These are phyloP conservation scores for Chlorella sp. DNA, from an alignment of 139 green algal genomes.

Conservation along the genomic window DNA sequence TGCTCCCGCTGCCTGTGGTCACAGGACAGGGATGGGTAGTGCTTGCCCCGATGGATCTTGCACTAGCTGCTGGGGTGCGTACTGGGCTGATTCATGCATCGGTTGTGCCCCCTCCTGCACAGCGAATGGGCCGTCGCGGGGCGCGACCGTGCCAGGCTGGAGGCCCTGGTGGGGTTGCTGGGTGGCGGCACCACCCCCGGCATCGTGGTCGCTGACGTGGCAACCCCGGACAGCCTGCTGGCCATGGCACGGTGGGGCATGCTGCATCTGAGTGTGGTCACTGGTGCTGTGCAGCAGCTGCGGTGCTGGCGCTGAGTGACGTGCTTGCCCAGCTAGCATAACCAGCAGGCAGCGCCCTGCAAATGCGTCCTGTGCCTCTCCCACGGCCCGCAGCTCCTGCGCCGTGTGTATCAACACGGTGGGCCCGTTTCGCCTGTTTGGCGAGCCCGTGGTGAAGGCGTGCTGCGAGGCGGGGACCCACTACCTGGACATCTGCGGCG, in stretches of 20 bases:
- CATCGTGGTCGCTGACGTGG: slow-evolving; percentile 58
- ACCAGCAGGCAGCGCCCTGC: no score
- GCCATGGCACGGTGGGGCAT: slow-evolving; percentile 27
- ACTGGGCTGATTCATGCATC: no score
- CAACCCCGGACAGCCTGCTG: slow-evolving; percentile 39
- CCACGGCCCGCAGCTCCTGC: neutral
- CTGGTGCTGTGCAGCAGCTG: no score
- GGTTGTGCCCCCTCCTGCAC: neutral
- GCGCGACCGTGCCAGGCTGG: slow-evolving; percentile 40
- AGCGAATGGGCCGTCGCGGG: slow-evolving; percentile 44
- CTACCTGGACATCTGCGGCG: slow-evolving; percentile 75
- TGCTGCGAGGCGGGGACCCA: slow-evolving; percentile 58
- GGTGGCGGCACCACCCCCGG: neutral
- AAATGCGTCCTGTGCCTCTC: no score
- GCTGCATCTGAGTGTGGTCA: no score
- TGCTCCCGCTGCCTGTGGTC: neutral
- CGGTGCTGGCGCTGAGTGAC: neutral
- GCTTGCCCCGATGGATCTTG: no score
- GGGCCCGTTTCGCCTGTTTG: slow-evolving; percentile 67
- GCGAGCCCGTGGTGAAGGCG: slow-evolving; percentile 63
- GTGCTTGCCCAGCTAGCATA: no score
- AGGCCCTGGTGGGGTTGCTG: slow-evolving; percentile 1
- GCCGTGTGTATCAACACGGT: slow-evolving; percentile 68
- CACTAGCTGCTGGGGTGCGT: no score
- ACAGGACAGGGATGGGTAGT: no score